Percentiles rank a stretch among this genome's conserved stretches.
These are phyloP conservation scores for Pterothamnion heteromorphum DNA, from an alignment of 31 red algal species.

Conservation along the genomic window DNA sequence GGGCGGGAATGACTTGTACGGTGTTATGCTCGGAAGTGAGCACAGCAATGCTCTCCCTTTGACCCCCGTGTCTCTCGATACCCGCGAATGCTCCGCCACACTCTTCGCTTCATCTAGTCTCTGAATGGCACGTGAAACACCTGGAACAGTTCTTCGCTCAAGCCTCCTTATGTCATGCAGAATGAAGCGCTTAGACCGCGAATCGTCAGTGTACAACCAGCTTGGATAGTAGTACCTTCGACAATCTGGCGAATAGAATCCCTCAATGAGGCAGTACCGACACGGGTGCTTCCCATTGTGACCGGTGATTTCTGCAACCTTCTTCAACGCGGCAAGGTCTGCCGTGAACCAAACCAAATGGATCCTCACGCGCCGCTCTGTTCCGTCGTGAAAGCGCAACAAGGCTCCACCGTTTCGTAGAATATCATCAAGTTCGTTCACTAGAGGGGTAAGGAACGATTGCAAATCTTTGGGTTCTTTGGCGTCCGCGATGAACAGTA, in stretches of 20 bases:
- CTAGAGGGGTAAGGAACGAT: conserved; percentile 1
- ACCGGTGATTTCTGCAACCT: conserved; percentile 28
- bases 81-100: too few relatives aligned
- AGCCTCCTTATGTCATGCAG: too few relatives aligned
- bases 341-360: conserved; percentile 43
- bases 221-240: conserved; percentile 36
- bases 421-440: not conserved
- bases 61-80: too few relatives aligned
- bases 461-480: not conserved
- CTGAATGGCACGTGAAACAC: too few relatives aligned
- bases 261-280: conserved; percentile 11
- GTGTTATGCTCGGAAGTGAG: not conserved
- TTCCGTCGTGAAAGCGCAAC: conserved; percentile 22
- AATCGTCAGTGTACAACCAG: too few relatives aligned
- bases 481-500: not conserved
- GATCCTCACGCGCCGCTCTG: not conserved
- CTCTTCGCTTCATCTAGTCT: too few relatives aligned
- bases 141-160: too few relatives aligned
- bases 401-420: not conserved
- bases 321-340: conserved; percentile 31
- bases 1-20: not conserved
- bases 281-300: conserved; percentile 40
- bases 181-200: too few relatives aligned
- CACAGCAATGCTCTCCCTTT: not conserved
- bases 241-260: not conserved